phyloP scores from a whole-genome alignment of 495 filamentous ascomycete genomes.

The Penicillium soppii region DNA sequence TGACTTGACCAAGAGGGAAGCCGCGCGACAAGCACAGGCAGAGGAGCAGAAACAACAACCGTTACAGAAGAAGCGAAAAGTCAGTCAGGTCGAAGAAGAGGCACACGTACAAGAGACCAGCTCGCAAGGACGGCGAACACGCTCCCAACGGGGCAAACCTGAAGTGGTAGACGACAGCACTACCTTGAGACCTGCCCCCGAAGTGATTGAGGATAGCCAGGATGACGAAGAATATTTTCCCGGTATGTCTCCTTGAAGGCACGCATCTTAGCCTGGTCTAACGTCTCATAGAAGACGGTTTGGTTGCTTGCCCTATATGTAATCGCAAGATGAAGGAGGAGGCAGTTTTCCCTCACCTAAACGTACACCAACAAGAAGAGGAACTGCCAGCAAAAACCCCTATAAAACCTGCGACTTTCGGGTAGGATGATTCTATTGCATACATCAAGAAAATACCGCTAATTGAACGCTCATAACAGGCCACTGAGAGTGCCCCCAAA shows the following conservation, averaged over 20 bases:
- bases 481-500: conserved; percentile 21
- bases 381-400: conserved; percentile 9
- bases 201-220: conserved; percentile 39
- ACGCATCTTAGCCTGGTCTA: conserved; percentile 24
- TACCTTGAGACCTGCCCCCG: neutral
- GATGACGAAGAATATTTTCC: conserved; percentile 35
- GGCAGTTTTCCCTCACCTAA: conserved; percentile 76
- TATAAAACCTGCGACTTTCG: conserved; percentile 23
- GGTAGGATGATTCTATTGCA: conserved; percentile 23
- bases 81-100: conserved; percentile 30
- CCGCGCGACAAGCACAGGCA: conserved; percentile 13
- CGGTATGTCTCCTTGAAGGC: conserved; percentile 7
- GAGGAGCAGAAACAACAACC: conserved; percentile 17
- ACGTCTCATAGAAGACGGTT: conserved; percentile 59
- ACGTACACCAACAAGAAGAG: conserved; percentile 31
- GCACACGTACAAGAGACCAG: conserved; percentile 6
- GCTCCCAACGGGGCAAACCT: conserved; percentile 24
- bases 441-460: conserved; percentile 3
- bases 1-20: conserved; percentile 52
- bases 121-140: conserved; percentile 37
- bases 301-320: conserved; percentile 84
- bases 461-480: conserved; percentile 14
- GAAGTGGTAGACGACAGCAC: neutral
- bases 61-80: conserved; percentile 45
- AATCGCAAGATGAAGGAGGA: conserved; percentile 69